These are phyloP conservation scores for Triglochin maritima DNA, from an alignment of 106 monocot species.

Conservation along the genomic window DNA sequence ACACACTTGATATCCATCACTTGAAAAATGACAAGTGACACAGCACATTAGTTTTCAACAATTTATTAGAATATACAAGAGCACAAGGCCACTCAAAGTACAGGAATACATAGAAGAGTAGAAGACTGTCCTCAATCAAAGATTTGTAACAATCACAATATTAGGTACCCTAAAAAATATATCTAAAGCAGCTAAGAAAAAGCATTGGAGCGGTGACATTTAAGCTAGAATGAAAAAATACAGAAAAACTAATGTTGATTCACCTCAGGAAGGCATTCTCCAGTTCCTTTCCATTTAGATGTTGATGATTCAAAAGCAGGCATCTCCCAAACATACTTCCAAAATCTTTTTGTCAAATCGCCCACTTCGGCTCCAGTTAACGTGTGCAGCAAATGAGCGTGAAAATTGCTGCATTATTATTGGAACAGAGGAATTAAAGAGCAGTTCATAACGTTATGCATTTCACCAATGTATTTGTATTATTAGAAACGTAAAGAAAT, in stretches of 20 bases:
- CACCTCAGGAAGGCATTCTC: slow-evolving; percentile 37
- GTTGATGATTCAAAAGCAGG: slow-evolving; percentile 31
- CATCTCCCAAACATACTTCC: slow-evolving; percentile 61
- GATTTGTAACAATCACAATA: too few relatives aligned
- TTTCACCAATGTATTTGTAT: background rate
- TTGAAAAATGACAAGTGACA: too few relatives aligned
- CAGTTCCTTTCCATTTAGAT: slow-evolving; percentile 65
- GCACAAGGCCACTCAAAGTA: too few relatives aligned
- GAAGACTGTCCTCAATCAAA: too few relatives aligned
- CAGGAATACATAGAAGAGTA: too few relatives aligned
- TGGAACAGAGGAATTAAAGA: slow-evolving; percentile 1
- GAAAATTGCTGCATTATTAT: slow-evolving; percentile 42
- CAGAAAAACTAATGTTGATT: slow-evolving; percentile 3
- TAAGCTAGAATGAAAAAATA: background rate
- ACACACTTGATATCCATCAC: too few relatives aligned
- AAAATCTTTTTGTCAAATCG: slow-evolving; percentile 32
- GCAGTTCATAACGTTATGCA: background rate
- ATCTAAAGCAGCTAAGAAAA: too few relatives aligned
- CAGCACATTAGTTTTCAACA: too few relatives aligned
- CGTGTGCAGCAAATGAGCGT: slow-evolving; percentile 32
- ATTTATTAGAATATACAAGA: too few relatives aligned
- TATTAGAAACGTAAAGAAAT: background rate
- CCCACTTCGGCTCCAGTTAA: slow-evolving; percentile 44
- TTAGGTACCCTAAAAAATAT: too few relatives aligned
- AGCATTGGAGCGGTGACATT: too few relatives aligned